Base-by-base conservation (phyloP, 495 filamentous ascomycete genomes). In the Talaromyces thailandensis region DNA sequence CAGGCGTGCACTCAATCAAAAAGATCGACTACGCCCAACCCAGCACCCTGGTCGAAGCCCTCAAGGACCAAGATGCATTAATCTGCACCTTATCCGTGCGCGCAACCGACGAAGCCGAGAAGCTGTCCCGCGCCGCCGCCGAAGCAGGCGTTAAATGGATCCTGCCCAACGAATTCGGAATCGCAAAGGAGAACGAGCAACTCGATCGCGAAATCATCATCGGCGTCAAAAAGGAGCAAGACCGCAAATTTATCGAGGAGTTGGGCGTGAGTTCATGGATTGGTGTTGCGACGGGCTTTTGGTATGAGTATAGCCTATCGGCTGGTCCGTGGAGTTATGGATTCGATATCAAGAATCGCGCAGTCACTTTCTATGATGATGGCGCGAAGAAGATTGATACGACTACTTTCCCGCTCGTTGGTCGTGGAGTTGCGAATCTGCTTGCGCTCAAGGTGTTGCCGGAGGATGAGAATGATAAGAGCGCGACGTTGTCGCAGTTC, bases 71-170 rank as follows among this genome's bases (percentile, higher is more conserved):
- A 60, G 76, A 86, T 29, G 78, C 74, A 40, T 74, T 90, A n/a
- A 73, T 90, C 66, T 85, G 88, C 68, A 85, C 82, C 3, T 67
- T 89, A 63, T 56, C 60, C 14, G 69, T 74, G 4, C 63, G 24
- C 0, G 77, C 78, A 0, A 71, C 80, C 0, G 65, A 64, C 2
- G 76, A 78, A 4, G 73, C 70, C 0, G 78, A 86, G 18, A 74
- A 76, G 55, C 74, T 90, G 59, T 69, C 86, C 64, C 64, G 77
- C 1, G 87, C 87, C 0, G 88, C 88, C 1, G 83, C 76, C 4
- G 73, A 80, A 40, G 87, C 88, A 1, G 81, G 80, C 3, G 83
- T 90, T 0, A 71, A 69, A 1, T 88, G 82, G 72, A 68, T 90
- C 57, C 66, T 89, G 37, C 87, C 88, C n/a, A 88, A 88, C 67